Evolutionary conservation across 805 yeast species (phyloP).

Genomic region (Maudiozyma turicensis): DNA sequence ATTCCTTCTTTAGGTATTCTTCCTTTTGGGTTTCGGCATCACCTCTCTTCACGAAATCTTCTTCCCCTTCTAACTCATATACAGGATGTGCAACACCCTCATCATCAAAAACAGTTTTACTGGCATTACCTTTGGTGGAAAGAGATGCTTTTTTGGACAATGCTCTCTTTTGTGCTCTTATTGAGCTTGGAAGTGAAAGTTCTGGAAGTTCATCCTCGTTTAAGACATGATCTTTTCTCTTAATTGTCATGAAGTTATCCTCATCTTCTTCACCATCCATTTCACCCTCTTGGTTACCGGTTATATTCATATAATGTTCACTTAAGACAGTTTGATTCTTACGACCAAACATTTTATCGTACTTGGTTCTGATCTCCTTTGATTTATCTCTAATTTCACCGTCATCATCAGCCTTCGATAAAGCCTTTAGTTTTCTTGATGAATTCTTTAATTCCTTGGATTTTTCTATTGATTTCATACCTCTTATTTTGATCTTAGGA

Average conservation of each 20-base stretch:
- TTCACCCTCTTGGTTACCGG: conserved; percentile 38
- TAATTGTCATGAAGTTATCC: conserved; percentile 73
- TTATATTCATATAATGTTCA: conserved; percentile 74
- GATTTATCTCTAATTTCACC: conserved; percentile 41
- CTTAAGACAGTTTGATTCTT: conserved; percentile 86
- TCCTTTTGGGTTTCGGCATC: conserved; percentile 60
- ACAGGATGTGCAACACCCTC: conserved; percentile 89
- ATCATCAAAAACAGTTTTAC: conserved; percentile 81
- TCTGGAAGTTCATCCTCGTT: conserved; percentile 58
- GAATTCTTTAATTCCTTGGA: conserved; percentile 71
- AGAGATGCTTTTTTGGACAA: conserved; percentile 71
- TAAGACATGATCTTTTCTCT: conserved; percentile 65
- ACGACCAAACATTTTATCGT: conserved; percentile 93
- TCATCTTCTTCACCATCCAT: conserved; percentile 42
- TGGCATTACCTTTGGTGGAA: conserved; percentile 54
- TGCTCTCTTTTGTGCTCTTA: conserved; percentile 76
- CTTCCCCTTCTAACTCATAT: conserved; percentile 86
- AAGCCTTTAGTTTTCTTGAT: conserved; percentile 55
- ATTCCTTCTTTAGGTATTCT: conserved; percentile 57
- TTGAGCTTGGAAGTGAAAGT: conserved; percentile 58
- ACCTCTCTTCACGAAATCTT: conserved; percentile 64
- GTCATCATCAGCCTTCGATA: conserved; percentile 50
- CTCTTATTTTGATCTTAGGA: conserved; percentile 75
- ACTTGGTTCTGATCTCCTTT: conserved; percentile 61
- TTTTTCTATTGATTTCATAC: conserved; percentile 33